A percentile compares a stretch with the other conserved stretches of the same genome.
These are phyloP conservation scores for Lipomyces spencermartinsiae DNA, from an alignment of 805 yeast genomes.

Conservation along the genomic window DNA sequence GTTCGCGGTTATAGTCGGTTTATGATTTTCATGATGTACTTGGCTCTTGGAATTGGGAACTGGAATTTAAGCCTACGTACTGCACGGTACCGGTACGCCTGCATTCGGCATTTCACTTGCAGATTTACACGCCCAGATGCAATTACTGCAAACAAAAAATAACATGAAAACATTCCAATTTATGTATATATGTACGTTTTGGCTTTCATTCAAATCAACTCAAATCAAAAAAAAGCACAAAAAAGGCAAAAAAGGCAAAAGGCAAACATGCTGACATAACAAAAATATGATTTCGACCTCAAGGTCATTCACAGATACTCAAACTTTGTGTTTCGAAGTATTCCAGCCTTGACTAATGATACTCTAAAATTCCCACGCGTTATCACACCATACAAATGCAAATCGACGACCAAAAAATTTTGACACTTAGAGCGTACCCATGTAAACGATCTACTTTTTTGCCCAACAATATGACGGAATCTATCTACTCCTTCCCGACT, in stretches of 20 bases:
- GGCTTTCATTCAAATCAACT: not conserved
- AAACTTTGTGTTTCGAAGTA: not conserved
- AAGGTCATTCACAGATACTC: not conserved
- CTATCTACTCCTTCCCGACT: conserved; percentile 15
- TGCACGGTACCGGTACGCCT: not conserved
- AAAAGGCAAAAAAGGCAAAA: not conserved
- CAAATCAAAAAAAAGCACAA: not conserved
- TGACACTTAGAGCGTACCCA: not conserved
- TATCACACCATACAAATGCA: conserved; percentile 1
- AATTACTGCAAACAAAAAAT: too few relatives aligned
- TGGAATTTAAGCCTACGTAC: too few relatives aligned
- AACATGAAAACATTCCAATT: not conserved
- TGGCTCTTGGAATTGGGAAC: not conserved
- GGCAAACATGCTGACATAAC: not conserved
- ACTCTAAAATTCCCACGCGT: not conserved
- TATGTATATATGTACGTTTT: not conserved
- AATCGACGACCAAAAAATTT: not conserved
- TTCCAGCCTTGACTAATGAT: not conserved
- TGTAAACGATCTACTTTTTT: not conserved
- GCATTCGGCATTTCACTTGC: not conserved
- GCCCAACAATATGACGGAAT: not conserved
- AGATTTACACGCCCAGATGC: too few relatives aligned
- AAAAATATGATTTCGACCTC: too few relatives aligned
- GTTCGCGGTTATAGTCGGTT: too few relatives aligned
- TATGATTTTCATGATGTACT: not conserved